Evolutionary conservation across 805 yeast species (phyloP), one percentile per base, ranked within the genome.

Genomic region (Naumovozyma castellii): DNA sequence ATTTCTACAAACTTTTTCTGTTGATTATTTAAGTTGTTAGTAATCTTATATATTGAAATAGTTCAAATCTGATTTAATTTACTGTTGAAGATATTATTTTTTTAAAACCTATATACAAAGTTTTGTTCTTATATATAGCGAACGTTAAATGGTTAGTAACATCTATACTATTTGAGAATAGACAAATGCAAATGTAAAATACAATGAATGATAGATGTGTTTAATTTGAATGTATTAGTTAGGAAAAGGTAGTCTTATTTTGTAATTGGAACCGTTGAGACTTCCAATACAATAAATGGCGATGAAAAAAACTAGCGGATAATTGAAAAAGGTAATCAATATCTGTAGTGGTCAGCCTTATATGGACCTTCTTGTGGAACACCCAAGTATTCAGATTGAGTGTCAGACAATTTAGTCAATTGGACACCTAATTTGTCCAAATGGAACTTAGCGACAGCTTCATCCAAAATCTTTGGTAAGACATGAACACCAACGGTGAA

Each of bases 261-360:
- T 12, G 8, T 12, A 19, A 12, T 33, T 6, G 13, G 17, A 28
- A 28, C 36, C 18, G 38, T 35, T 35, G 37, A 40, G 35, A 36
- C 25, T 12, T 19, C 18, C 6, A 12, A 18, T 14, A 19, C 15
- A 15, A 19, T 31, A n/a, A 18, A 14, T 17, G 35, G 17, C 10
- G 16, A 34, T 18, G 28, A 22, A 35, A 35, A 19, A 35, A n/a
- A 8, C 19, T 25, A 17, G 33, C 20, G 32, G 29, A 32, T 32
- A 34, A 35, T 29, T 14, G 30, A 17, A 36, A 18, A 29, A 31
- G 10, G 10, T 32, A n/a, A 18, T 71, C 85, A 90, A 75, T 90
- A 90, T 76, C 97, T 84, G 94, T 90, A 90, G 75, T 81, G 84
- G 59, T 90, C 97, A 62, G 95, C 81, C 82, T 90, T 90, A 94